Evolutionary conservation across 345 rosid species (phyloP).

Genomic region (Litchi chinensis): DNA sequence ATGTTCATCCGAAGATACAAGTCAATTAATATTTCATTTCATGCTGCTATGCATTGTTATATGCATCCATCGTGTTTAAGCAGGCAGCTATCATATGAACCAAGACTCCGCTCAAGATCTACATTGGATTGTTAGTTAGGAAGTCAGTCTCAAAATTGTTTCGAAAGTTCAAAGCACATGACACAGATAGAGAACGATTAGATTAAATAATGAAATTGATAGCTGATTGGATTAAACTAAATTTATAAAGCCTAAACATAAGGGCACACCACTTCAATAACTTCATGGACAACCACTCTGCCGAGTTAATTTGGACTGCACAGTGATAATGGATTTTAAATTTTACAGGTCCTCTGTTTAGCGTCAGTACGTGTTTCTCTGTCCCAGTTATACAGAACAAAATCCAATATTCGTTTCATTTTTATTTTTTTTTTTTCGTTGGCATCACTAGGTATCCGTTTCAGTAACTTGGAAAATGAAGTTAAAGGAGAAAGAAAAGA

Average conservation of each 20-base stretch:
- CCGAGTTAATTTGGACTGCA: background rate
- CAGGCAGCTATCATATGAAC: background rate
- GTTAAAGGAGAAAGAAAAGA: too few species aligned
- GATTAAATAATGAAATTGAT: too few species aligned
- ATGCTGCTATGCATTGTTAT: background rate
- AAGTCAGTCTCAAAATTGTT: too few species aligned
- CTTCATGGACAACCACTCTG: background rate
- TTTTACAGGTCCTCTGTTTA: background rate
- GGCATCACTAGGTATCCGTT: too few species aligned
- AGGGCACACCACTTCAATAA: too few species aligned
- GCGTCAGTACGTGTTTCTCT: background rate
- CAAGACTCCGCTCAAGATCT: background rate
- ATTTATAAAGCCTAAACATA: too few species aligned
- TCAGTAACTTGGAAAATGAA: background rate
- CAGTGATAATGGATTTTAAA: background rate
- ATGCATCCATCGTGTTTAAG: background rate
- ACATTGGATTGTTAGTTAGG: too few species aligned
- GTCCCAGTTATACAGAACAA: background rate
- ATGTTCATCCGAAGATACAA: background rate
- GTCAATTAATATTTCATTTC: background rate
- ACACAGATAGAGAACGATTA: background rate
- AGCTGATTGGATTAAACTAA: background rate
- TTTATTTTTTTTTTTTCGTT: too few species aligned
- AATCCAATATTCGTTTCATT: background rate
- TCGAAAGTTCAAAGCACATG: background rate